Conservation (phyloP, 495 filamentous ascomycete genomes). For the Arthonia radiata region DNA sequence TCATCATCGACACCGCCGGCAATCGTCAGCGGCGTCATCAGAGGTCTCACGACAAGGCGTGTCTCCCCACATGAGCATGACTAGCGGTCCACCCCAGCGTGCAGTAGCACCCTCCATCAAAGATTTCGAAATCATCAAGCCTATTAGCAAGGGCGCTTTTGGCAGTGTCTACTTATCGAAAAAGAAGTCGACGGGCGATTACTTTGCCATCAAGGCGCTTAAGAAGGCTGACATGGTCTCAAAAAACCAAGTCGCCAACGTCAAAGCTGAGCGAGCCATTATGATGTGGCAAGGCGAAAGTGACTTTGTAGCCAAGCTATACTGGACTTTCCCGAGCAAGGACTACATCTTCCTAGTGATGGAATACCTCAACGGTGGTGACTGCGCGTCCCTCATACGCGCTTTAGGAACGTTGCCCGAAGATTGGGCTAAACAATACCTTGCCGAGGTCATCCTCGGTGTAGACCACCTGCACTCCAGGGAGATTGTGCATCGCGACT, state of each 20-base stretch:
- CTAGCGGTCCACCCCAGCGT: constrained; percentile 48
- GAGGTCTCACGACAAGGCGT: constrained; percentile 27
- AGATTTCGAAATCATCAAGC: constrained; percentile 98
- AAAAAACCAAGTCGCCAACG: constrained; percentile 97
- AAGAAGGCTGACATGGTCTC: constrained; percentile 99
- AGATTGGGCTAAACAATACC: constrained; percentile 93
- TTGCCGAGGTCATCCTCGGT: constrained; percentile 83
- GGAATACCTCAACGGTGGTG: constrained; percentile 96
- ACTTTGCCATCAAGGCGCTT: constrained; percentile 92
- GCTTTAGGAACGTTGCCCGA: constrained; percentile 72
- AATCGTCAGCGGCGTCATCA: constrained; percentile 74
- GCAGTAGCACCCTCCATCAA: constrained; percentile 88
- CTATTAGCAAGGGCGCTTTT: constrained; percentile 96
- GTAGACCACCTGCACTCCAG: constrained; percentile 86
- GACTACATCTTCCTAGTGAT: constrained; percentile 97
- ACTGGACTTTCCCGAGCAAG: constrained; percentile 99
- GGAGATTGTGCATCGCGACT: constrained; percentile 84
- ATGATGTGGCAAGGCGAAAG: constrained; percentile 99
- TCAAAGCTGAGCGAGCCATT: constrained; percentile 96
- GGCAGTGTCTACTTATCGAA: constrained; percentile 94
- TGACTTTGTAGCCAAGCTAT: constrained; percentile 94
- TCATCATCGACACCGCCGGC: constrained; percentile 75
- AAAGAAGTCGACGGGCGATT: constrained; percentile 94
- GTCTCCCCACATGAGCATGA: constrained; percentile 53
- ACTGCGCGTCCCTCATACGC: constrained; percentile 91